Evolutionary conservation across 345 rosid species (phyloP), one percentile per base, ranked within the genome.

Genomic region (Sapria himalayana): DNA sequence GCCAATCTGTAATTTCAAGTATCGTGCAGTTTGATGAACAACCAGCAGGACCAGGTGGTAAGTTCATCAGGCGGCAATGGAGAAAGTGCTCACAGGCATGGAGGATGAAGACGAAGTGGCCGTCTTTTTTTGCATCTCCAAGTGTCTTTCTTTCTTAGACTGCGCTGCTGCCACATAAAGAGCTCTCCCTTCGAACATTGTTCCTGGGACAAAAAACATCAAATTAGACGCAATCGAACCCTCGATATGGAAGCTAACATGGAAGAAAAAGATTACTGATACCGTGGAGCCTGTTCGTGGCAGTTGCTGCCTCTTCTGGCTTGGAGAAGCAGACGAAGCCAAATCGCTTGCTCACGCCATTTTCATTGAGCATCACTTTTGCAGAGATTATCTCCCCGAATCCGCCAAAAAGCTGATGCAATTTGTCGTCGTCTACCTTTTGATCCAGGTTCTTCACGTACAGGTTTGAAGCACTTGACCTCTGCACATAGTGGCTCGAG

Each of bases 291-390:
- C 48, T 17, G 42, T 40, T 33, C 54, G 62, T 42, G 50, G 92
- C 94, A 13, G 37, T 42, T 22, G 59, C 58, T 39, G 94, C 73
- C 54, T 75, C 92, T 52, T 63, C 71, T 46, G 60, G 44, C 32
- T 50, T 56, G 44, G 80, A 69, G 69, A 72, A 78, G 48, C 74
- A 60, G 32, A 82, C 94, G 55, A 78, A 81, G 25, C 92, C 94
- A 55, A 70, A 78, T 40, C 74, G 71, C 50, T 63, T 75, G 51
- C 82, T 78, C 15, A 2, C 27, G 13, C 94, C 82, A 37, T 52
- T 46, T 22, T 54, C 62, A 42, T 61, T 18, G 39, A 69, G 50
- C 67, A 71, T 73, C 46, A 82, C 78, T 60, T 48, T 78, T 22
- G 62, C 72, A 3, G 78, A 72, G 39, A 55, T 59, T 59, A 82